Percentiles rank a stretch among this genome's conserved stretches.
Evolutionary conservation across 768 basidiomycete species (phyloP).

Genomic region (Psilocybe sp.): DNA sequence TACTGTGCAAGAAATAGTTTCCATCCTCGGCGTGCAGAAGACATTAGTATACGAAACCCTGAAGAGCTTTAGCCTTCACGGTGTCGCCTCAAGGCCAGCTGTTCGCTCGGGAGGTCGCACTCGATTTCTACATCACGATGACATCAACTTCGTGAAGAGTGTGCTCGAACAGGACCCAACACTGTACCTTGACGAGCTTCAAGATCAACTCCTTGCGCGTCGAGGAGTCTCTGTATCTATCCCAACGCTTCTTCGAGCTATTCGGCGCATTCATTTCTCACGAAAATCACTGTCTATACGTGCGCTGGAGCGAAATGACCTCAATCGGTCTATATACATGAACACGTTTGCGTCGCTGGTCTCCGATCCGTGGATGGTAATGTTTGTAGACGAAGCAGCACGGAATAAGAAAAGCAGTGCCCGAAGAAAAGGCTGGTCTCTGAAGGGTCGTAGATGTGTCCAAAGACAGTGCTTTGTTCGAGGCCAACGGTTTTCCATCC

Average conservation of each 20-base stretch:
- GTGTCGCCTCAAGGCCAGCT: slow-evolving; percentile 1
- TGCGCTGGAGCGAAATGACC: slow-evolving; percentile 13
- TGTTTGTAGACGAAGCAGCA: slow-evolving; percentile 16
- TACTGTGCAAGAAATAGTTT: slow-evolving; percentile 10
- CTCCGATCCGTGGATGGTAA: slow-evolving; percentile 8
- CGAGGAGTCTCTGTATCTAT: slow-evolving; percentile 2
- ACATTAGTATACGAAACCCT: slow-evolving; percentile 9
- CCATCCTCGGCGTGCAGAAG: slow-evolving; percentile 11
- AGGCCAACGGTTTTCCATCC: slow-evolving; percentile 11
- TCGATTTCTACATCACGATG: background rate
- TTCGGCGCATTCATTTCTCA: slow-evolving; percentile 11
- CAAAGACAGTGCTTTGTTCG: slow-evolving; percentile 11
- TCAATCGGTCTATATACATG: slow-evolving; percentile 9
- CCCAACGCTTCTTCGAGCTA: slow-evolving; percentile 9
- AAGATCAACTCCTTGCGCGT: slow-evolving; percentile 7
- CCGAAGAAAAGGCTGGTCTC: slow-evolving; percentile 10
- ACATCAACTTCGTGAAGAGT: slow-evolving; percentile 4
- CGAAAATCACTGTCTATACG: slow-evolving; percentile 9
- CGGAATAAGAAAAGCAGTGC: slow-evolving; percentile 9
- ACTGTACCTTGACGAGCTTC: slow-evolving; percentile 11
- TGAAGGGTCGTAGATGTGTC: slow-evolving; percentile 1
- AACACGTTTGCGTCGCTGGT: slow-evolving; percentile 9
- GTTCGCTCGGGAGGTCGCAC: background rate
- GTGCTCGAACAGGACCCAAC: slow-evolving; percentile 4
- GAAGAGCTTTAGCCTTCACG: slow-evolving; percentile 1